These are phyloP conservation scores for Zasmidium angulare DNA, from an alignment of 2,329 filamentous ascomycete species.

Conservation along the genomic window DNA sequence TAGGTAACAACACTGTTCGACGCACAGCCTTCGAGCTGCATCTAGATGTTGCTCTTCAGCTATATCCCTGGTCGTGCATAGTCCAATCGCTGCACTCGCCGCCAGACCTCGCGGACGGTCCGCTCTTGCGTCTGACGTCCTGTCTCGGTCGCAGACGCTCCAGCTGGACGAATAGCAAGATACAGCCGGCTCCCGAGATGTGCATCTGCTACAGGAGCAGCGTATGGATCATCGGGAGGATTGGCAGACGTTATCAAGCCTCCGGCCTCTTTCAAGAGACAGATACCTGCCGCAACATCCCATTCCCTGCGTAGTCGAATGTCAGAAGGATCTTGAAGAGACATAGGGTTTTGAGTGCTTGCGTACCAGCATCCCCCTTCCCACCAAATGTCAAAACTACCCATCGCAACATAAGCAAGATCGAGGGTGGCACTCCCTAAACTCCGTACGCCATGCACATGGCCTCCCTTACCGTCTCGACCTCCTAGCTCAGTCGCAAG, in stretches of 20 bases:
- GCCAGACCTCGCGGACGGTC: constrained; percentile 71
- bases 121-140: constrained; percentile 68
- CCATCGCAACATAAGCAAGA: constrained; percentile 73
- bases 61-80: constrained; percentile 63
- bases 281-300: constrained; percentile 76
- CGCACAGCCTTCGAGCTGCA: too few relatives aligned
- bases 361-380: constrained; percentile 58
- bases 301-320: constrained; percentile 56
- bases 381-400: constrained; percentile 76
- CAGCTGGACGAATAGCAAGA: constrained; percentile 69
- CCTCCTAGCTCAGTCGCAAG: constrained; percentile 68
- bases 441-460: constrained; percentile 75
- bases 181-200: constrained; percentile 68
- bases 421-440: constrained; percentile 73
- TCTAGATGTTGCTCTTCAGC: background rate
- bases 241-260: constrained; percentile 74
- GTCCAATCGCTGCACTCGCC: constrained; percentile 63
- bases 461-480: constrained; percentile 66
- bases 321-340: background rate
- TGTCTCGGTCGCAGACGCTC: constrained; percentile 60
- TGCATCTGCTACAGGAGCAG: constrained; percentile 58
- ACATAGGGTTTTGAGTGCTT: background rate
- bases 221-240: constrained; percentile 60
- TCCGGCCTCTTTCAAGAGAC: constrained; percentile 70
- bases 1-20: too few relatives aligned